phyloP scores from a whole-genome alignment of 768 basidiomycete genomes.

The Mycena galopus region DNA sequence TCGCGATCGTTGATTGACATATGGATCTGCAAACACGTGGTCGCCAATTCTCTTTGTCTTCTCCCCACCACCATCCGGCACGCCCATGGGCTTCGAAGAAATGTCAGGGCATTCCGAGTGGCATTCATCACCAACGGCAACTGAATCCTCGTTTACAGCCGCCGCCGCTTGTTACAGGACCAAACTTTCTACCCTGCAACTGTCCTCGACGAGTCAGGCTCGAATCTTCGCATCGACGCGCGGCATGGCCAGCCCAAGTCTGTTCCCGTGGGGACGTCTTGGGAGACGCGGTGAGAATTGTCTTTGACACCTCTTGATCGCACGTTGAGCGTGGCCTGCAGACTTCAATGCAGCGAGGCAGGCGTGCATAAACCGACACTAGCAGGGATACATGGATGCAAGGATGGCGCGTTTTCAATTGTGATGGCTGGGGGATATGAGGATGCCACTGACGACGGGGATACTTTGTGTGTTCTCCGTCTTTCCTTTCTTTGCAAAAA shows the following conservation, averaged over 20 bases:
- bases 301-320: not conserved
- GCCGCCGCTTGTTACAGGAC: slow-evolving; percentile 12
- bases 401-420: slow-evolving; percentile 21
- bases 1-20: too few relatives aligned
- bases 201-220: not conserved
- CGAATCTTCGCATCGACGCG: not conserved
- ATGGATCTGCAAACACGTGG: too few relatives aligned
- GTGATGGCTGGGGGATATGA: slow-evolving; percentile 20
- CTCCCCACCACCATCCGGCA: too few relatives aligned
- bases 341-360: slow-evolving; percentile 13
- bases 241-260: not conserved
- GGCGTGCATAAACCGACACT: slow-evolving; percentile 12
- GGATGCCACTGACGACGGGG: slow-evolving; percentile 14
- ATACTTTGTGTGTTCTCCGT: slow-evolving; percentile 14
- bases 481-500: not conserved
- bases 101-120: too few relatives aligned
- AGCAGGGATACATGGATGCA: slow-evolving; percentile 14
- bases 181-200: not conserved
- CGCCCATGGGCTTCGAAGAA: too few relatives aligned
- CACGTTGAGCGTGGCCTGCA: not conserved
- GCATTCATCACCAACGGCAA: too few relatives aligned
- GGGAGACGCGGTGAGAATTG: slow-evolving; percentile 7
- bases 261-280: not conserved
- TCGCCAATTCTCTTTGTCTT: too few relatives aligned
- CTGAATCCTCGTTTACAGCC: not conserved